Evolutionary conservation across 1,284 basidiomycete genomes (phyloP), one percentile per base, ranked within the genome.

Genomic region (Somion occarium): DNA sequence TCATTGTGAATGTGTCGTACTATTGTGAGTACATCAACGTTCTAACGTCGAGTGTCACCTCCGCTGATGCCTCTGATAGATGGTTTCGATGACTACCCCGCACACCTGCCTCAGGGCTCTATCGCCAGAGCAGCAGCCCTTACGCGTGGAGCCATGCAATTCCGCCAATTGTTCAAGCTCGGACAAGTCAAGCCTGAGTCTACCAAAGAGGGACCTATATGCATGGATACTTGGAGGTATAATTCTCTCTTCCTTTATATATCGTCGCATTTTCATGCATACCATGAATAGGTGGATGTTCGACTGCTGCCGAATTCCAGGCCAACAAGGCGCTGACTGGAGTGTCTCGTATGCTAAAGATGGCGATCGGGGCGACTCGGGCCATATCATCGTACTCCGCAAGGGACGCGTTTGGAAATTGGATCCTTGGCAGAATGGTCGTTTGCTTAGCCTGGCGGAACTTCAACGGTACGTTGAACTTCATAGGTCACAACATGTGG

Each of bases 181-280:
- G 92, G 92, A 9, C 65, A 80, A 30, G 63, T 94, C 20, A 67
- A 74, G 45, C 86, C 89, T 2, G 93, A 96, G 55, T 72, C 74
- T 15, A 83, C 83, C 19, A 91, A 85, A 64, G 86, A 88, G 47
- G 79, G 82, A 1, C 79, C 85, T 9, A 68, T 93, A 19, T 93
- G 91, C 68, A 93, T 94, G 91, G 91, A 93, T 64, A 87, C 87
- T 9, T 95, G 88, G 71, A 78, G 91, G 83, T 90, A 60, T n/a
- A n/a, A 48, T 67, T 54, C 19, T 12, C 12, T 25, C 22, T n/a
- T 41, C n/a, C n/a, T n/a, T 34, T 34, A 15, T 15, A 20, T 20
- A n/a, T 22, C 44, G n/a, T 37, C 24, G 9, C 19, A 23, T 25
- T 20, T 18, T 25, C 15, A 27, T 23, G n/a, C 13, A 26, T 44